Evolutionary conservation across 768 basidiomycete genomes (phyloP).

Genomic region (Fomitopsis pulvina): DNA sequence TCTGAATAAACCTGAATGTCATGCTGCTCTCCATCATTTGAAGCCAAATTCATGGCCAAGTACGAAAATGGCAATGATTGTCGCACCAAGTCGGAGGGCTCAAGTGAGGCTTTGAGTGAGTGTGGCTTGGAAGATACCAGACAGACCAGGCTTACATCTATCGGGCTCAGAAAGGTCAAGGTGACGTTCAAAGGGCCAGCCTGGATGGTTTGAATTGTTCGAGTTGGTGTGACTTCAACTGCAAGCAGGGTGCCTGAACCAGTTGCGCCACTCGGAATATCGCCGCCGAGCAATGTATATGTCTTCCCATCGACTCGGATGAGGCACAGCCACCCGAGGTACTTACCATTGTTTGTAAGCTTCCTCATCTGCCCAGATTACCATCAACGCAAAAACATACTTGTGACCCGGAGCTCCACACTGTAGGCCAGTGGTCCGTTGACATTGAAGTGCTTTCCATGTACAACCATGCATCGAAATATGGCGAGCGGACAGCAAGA

Average conservation of each 20-base stretch:
- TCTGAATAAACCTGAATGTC: conserved; percentile 32
- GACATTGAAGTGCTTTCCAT: neutral
- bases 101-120: neutral
- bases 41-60: conserved; percentile 22
- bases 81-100: conserved; percentile 30
- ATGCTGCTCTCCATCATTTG: conserved; percentile 27
- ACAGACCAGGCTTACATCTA: conserved; percentile 22
- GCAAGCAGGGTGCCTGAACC: conserved; percentile 7
- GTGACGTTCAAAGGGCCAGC: conserved; percentile 31
- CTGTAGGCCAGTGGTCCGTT: conserved; percentile 11
- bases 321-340: conserved; percentile 14
- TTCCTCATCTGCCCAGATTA: neutral
- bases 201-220: conserved; percentile 24
- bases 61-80: conserved; percentile 36
- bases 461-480: conserved; percentile 15
- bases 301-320: conserved; percentile 12
- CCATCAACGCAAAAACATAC: neutral
- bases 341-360: neutral
- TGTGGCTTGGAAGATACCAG: no score
- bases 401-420: conserved; percentile 3
- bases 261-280: conserved; percentile 4
- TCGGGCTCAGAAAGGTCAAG: conserved; percentile 32
- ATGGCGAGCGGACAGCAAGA: conserved; percentile 22
- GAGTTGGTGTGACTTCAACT: conserved; percentile 28
- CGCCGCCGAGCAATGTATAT: conserved; percentile 9